Evolutionary conservation across 2,329 filamentous ascomycete species (phyloP), one percentile per base, ranked within the genome.

Genomic region (Verticillium alfalfae): DNA sequence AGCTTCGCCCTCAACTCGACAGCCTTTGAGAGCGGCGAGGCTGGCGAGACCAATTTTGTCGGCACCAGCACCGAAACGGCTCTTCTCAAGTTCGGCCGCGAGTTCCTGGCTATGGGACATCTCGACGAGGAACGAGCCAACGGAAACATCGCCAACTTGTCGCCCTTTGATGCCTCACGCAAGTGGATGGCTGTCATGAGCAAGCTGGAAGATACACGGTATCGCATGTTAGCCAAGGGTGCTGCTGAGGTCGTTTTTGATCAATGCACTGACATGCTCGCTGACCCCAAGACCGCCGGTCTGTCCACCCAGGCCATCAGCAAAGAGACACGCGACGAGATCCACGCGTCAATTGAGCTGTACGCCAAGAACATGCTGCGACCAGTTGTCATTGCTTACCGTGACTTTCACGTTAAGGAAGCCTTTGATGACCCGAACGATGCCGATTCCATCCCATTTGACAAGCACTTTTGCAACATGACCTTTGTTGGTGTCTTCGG

Each of bases 331-430:
- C 69, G 72, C 4, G 65, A 66, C 22, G 70, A 69, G 49, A 68
- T 77, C 18, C 67, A 70, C n/a, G 67, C 66, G 16, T 73, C 72
- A 1, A 77, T 77, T 9, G 67, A 72, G 10, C 69, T 70, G 13
- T 92, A 91, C 68, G 89, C 90, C 1, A 83, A 82, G 7, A 83
- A 86, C 9, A 90, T 89, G 61, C 76, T 90, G 52, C 82, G 88
- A 59, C 89, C 88, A 0, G 88, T 90, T 63, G 87, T 81, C 36
- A 78, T 90, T 57, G 75, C 88, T 16, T 90, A 88, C 71, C 84
- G 84, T 49, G 88, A 91, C 66, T 89, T 88, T 64, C 79, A 85
- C n/a, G 78, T 57, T 3, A 45, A 61, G 1, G 65, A 69, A 13
- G 61, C 37, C 0, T 63, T 65, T 5, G 61, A 61, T 18, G 59